Conservation (phyloP, 352 stramenopile species). For the Globisporangium nagaii region DNA sequence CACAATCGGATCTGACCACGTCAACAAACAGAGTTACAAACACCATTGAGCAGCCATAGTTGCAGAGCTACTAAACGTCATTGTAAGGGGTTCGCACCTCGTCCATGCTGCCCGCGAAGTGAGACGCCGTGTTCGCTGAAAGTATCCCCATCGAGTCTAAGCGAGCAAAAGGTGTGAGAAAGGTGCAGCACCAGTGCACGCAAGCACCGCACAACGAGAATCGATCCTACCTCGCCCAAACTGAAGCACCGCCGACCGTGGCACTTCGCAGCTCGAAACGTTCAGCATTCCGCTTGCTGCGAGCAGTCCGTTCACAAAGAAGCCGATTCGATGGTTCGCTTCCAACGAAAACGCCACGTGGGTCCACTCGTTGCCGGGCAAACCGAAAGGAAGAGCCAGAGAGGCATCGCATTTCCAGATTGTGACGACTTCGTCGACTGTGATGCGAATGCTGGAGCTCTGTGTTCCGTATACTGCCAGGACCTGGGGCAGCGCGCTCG, state of each 20-base stretch:
- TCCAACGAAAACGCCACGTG: conserved; percentile 33
- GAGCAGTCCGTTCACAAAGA: conserved; percentile 27
- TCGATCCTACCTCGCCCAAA: conserved; percentile 44
- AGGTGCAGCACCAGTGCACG: no score
- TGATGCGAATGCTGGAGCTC: conserved; percentile 3
- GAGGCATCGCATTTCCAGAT: conserved; percentile 25
- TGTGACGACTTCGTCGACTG: conserved; percentile 17
- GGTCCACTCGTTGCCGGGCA: conserved; percentile 22
- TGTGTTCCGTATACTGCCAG: conserved; percentile 28
- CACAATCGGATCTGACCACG: conserved; percentile 27
- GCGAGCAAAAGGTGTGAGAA: no score
- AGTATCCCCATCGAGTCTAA: conserved; percentile 19
- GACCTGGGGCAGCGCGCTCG: conserved; percentile 12
- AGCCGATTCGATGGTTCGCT: conserved; percentile 8
- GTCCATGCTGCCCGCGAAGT: conserved; percentile 34
- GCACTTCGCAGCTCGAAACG: conserved; percentile 16
- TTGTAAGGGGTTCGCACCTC: conserved; percentile 23
- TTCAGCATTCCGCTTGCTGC: conserved; percentile 14
- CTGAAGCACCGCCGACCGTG: conserved; percentile 24
- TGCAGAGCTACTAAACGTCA: neutral
- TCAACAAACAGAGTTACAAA: neutral
- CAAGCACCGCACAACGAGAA: no score
- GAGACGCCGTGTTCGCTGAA: neutral
- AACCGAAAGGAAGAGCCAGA: conserved; percentile 25
- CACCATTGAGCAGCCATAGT: neutral